Evolutionary conservation across 495 filamentous ascomycete species (phyloP), one percentile per base, ranked within the genome.

Genomic region (Staphylotrichum tortipilum): DNA sequence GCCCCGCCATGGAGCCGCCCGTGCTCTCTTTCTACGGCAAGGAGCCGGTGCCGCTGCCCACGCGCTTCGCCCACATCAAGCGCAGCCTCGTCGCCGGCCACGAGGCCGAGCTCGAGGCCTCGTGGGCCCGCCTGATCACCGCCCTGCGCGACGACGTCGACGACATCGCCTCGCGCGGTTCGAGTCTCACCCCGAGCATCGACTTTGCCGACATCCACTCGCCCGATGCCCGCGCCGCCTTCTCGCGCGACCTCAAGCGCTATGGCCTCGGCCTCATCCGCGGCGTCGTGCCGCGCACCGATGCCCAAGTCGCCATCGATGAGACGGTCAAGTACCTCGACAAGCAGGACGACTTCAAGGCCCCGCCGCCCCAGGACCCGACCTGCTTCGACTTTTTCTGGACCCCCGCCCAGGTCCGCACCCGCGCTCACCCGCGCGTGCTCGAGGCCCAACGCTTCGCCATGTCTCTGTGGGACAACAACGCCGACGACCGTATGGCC

Each of bases 361-460:
- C 79, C 62, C 78, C 65, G 42, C 62, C 72, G 48, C 64, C 75
- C 41, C 55, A 74, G 55, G 58, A 71, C 59, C 90, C 90, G 0
- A 84, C 87, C 21, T 91, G 94, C 12, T 95, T 86, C 66, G 89
- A 95, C 67, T 79, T 95, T 33, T 95, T 94, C 73, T 95, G 90
- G 90, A 84, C 85, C 2, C 85, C 85, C 7, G 75, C 83, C 3
- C 89, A 95, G 66, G 75, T 87, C 34, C 78, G 81, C 52, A 88
- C 89, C 23, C 80, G 89, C 34, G 79, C 82, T 0, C 83, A 95
- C 59, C 78, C 85, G 17, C 81, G 84, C 54, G 65, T 94, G 54
- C 70, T 94, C 18, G 69, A 74, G 44, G 75, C 88, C 0, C 88
- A 94, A 65, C 73, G 75, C 12, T 92, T 90, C 58, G 75, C 91